Base-by-base conservation (phyloP, 805 yeast species). In the Yarrowia deformans region DNA sequence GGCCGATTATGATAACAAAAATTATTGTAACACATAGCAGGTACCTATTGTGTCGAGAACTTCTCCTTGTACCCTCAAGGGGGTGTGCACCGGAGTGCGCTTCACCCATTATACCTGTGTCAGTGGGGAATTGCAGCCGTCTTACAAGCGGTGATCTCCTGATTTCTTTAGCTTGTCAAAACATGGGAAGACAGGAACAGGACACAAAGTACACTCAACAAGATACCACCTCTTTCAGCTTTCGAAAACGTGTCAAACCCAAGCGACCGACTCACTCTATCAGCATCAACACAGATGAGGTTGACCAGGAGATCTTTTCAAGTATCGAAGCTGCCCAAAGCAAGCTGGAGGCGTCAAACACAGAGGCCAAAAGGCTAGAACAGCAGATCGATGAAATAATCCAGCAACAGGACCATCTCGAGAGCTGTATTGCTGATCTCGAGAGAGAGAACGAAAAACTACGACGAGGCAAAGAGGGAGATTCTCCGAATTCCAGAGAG, bases 201-300 rank as follows among this genome's bases (percentile, higher is more conserved):
- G 49, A 42, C 49, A 42, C 64, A 56, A 42, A 42, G n/a, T 14
- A 40, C 29, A 29, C 49, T 1, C 64, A 56, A 34, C 49, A 56
- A 7, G 49, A 56, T 29, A 56, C 64, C n/a, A 56, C 64, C 6
- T 56, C 49, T n/a, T 42, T 42, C 64, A 42, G 49, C 8, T 40
- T 16, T n/a, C 48, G 49, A 12, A 42, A 42, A 29, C 49, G 49
- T 12, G 29, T 4, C 23, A 43, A 56, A 34, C 49, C 40, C 10
- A 40, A 32, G 40, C 37, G 23, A 8, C 3, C 39, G 10, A 29
- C 48, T 18, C 10, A 3, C 7, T 42, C 18, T 12, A 56, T 56
- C 29, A 14, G 39, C 13, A 43, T 56, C 23, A n/a, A 40, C 40
- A 56, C 49, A 7, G 64, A 56, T 32, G 49, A 56, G 13, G 64